Conservation (phyloP, 108 stramenopile genomes). For the Nitzschia palea region DNA sequence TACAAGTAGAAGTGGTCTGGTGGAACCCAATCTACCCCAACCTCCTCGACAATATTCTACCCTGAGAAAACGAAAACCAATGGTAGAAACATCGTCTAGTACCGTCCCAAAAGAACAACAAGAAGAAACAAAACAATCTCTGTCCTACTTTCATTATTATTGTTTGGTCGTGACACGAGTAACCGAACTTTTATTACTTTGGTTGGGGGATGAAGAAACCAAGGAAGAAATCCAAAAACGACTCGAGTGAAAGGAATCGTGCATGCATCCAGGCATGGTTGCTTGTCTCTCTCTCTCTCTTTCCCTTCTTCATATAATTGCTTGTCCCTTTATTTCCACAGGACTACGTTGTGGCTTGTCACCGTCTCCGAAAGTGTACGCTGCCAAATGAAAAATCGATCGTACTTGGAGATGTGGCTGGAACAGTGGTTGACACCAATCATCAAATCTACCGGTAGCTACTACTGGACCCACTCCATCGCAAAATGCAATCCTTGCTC, state of each 20-base stretch:
- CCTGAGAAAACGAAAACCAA: background rate
- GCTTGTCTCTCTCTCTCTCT: background rate
- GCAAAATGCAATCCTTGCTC: no score
- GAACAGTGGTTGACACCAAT: no score
- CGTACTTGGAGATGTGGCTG: no score
- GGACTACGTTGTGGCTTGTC: no score
- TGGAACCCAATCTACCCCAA: background rate
- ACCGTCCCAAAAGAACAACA: background rate
- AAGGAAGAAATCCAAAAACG: slow-evolving; percentile 3
- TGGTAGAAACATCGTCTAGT: background rate
- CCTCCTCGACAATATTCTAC: slow-evolving; percentile 11
- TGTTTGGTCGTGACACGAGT: slow-evolving; percentile 34
- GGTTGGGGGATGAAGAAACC: slow-evolving; percentile 26
- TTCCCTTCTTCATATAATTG: background rate
- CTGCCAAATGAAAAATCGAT: no score
- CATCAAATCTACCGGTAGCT: no score
- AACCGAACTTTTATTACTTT: slow-evolving; percentile 18
- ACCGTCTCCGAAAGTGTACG: no score
- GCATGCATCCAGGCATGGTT: background rate
- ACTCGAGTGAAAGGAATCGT: background rate
- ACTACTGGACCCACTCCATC: no score
- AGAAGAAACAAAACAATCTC: background rate
- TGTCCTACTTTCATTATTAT: slow-evolving; percentile 27
- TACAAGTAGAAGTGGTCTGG: background rate
- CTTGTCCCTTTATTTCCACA: background rate